phyloP scores from a whole-genome alignment of 352 stramenopile genomes.

The Pythium brassicae region DNA sequence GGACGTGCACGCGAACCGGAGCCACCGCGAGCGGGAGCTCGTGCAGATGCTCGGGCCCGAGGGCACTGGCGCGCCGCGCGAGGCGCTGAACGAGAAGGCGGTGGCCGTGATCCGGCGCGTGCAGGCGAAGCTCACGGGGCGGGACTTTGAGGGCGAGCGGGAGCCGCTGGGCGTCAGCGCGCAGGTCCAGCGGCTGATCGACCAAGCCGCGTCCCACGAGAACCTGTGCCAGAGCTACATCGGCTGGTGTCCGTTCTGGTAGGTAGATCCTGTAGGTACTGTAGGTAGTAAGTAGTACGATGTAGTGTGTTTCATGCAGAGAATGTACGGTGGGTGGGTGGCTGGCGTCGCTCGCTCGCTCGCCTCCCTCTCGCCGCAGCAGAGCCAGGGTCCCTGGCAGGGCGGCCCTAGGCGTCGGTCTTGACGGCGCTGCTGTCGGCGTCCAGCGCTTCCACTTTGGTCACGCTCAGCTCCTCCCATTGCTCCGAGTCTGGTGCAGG shows the following conservation, averaged over 20 bases:
- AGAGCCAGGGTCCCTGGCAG: too few relatives aligned
- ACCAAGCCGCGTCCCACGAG: constrained; percentile 97
- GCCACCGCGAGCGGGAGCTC: constrained; percentile 78
- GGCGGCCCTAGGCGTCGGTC: constrained; percentile 13
- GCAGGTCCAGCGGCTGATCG: constrained; percentile 96
- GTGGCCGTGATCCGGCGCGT: constrained; percentile 97
- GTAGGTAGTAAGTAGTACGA: too few relatives aligned
- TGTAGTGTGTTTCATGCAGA: too few relatives aligned
- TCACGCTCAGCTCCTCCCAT: constrained; percentile 76
- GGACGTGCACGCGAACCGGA: constrained; percentile 71
- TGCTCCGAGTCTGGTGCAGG: constrained; percentile 52
- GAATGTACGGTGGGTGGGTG: neutral
- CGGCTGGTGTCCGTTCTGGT: constrained; percentile 96
- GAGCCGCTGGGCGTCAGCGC: constrained; percentile 74
- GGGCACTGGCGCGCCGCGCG: constrained; percentile 65
- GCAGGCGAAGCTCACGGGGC: constrained; percentile 98
- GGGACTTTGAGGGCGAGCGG: constrained; percentile 91
- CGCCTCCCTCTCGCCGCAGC: too few relatives aligned
- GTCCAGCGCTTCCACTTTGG: constrained; percentile 49
- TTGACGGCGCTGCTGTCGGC: constrained; percentile 16
- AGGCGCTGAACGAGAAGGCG: constrained; percentile 94
- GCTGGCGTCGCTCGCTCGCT: too few relatives aligned
- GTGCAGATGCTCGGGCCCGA: constrained; percentile 76
- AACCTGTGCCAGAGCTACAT: constrained; percentile 99
- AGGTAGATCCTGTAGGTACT: too few relatives aligned